Conservation (phyloP, 345 rosid genomes). For the Schrenkiella parvula region DNA sequence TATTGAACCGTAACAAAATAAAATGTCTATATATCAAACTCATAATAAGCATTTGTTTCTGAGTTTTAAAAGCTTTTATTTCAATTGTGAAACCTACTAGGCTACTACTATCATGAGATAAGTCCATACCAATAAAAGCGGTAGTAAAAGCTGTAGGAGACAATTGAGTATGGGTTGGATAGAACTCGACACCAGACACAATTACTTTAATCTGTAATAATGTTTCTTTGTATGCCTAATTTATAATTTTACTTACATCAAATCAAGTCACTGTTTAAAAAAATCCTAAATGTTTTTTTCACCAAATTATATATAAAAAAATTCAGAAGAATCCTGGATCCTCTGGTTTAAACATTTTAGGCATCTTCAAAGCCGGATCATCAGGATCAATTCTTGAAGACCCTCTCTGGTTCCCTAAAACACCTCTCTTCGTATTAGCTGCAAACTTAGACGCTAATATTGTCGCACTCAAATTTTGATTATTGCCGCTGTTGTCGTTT, state of each 20-base stretch:
- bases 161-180: background rate
- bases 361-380: slow-evolving; percentile 64
- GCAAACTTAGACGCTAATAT: slow-evolving; percentile 69
- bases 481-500: slow-evolving; percentile 18
- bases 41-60: background rate
- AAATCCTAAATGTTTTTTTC: background rate
- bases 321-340: slow-evolving; percentile 64
- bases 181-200: background rate
- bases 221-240: background rate
- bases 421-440: slow-evolving; percentile 52
- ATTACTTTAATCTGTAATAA: background rate
- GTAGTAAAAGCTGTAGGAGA: background rate
- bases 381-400: slow-evolving; percentile 37
- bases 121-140: background rate
- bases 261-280: background rate
- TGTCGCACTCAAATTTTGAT: slow-evolving; percentile 49
- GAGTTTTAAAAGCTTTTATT: background rate
- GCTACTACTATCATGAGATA: background rate
- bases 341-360: slow-evolving; percentile 76
- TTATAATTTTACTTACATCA: background rate
- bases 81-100: background rate
- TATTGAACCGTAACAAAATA: too few relatives aligned
- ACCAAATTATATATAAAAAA: background rate
- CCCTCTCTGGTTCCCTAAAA: slow-evolving; percentile 36
- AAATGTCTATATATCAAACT: too few relatives aligned